Percentiles rank a stretch among this genome's conserved stretches.
phyloP scores from a whole-genome alignment of 768 basidiomycete genomes.

The Rhodotorula taiwanensis region DNA sequence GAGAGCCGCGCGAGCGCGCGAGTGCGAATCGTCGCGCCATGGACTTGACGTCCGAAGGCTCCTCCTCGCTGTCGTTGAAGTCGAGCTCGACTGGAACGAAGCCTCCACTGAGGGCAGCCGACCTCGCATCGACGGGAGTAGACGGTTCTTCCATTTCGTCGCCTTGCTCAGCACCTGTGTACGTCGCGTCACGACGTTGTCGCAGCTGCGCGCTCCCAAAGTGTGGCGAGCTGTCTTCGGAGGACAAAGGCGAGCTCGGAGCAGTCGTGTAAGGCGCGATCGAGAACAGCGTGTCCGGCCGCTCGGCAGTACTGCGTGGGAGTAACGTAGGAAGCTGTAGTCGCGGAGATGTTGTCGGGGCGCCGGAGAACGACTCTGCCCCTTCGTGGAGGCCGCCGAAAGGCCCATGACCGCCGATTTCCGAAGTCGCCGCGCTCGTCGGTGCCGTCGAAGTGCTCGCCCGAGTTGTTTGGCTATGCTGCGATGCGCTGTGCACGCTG shows the following conservation, averaged over 20 bases:
- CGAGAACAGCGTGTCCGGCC: constrained; percentile 20
- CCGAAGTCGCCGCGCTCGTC: not conserved
- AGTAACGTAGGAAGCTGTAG: constrained; percentile 7
- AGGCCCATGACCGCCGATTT: not conserved
- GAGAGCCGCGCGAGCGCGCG: too few species aligned
- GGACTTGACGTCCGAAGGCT: too few species aligned
- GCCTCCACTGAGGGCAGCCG: not conserved
- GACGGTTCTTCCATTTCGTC: too few species aligned
- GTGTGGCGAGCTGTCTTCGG: too few species aligned
- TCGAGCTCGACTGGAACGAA: too few species aligned
- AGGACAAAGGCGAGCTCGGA: constrained; percentile 16
- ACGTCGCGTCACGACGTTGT: too few species aligned
- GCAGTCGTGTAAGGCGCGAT: constrained; percentile 23
- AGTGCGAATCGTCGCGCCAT: too few species aligned
- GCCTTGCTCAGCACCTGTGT: too few species aligned
- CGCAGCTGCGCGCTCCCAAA: too few species aligned
- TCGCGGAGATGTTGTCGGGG: not conserved
- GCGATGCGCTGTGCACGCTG: constrained; percentile 7
- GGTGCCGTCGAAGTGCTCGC: constrained; percentile 8
- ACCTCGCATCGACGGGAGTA: not conserved
- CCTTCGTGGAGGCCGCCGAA: not conserved
- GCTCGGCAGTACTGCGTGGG: not conserved
- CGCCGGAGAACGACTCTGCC: not conserved
- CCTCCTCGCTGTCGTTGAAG: too few species aligned
- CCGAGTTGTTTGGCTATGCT: not conserved